Evolutionary conservation across 768 basidiomycete species (phyloP).

Genomic region (Tulasnella sp.): DNA sequence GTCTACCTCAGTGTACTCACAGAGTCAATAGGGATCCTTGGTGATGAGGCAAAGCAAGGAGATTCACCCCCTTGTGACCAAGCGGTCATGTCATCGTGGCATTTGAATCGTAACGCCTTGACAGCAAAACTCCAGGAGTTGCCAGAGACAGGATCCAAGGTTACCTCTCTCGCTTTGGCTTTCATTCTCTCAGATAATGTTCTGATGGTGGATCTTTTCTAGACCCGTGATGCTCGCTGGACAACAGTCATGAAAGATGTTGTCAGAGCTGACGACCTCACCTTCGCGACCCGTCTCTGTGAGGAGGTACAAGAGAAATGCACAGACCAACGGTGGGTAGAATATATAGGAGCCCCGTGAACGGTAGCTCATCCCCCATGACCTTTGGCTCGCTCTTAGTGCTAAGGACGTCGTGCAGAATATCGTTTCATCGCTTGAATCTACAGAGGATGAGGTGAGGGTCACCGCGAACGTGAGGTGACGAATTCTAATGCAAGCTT

Average conservation of each 20-base stretch:
- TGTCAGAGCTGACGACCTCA: not conserved
- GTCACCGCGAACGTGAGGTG: too few species aligned
- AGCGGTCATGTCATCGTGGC: not conserved
- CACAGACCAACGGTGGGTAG: not conserved
- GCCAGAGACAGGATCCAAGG: not conserved
- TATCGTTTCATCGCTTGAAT: not conserved
- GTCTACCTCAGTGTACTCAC: not conserved
- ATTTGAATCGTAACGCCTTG: not conserved
- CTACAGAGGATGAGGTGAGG: not conserved
- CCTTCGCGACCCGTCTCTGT: not conserved
- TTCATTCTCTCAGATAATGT: not conserved
- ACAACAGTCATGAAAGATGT: not conserved
- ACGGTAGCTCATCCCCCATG: too few species aligned
- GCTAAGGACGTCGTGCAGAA: not conserved
- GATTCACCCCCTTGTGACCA: not conserved
- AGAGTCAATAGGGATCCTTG: not conserved
- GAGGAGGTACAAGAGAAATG: not conserved
- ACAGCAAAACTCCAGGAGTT: not conserved
- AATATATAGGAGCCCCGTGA: not conserved
- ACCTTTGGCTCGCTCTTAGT: not conserved
- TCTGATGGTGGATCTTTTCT: not conserved
- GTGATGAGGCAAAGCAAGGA: not conserved
- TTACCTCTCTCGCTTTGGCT: not conserved
- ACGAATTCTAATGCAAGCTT: not conserved
- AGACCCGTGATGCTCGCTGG: not conserved